phyloP scores from a whole-genome alignment of 441 rosid genomes.

The Francoa sonchifolia region DNA sequence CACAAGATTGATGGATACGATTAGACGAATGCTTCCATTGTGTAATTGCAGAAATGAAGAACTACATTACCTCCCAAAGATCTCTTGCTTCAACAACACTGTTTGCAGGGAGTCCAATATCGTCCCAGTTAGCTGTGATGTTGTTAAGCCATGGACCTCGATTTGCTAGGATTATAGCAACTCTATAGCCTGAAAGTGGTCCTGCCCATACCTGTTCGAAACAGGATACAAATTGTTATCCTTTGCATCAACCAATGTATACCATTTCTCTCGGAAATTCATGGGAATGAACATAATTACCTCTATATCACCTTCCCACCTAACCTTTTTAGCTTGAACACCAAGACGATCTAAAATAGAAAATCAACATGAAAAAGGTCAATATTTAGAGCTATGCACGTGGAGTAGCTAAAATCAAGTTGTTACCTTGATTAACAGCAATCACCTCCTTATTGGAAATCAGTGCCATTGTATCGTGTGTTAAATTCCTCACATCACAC shows the following conservation, averaged over 20 bases:
- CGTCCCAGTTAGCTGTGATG: slow-evolving; percentile 51
- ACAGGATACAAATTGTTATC: not conserved
- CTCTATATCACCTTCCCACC: slow-evolving; percentile 49
- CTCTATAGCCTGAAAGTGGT: slow-evolving; percentile 45
- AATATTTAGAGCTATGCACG: not conserved
- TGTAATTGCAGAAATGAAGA: not conserved
- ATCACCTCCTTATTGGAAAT: slow-evolving; percentile 50
- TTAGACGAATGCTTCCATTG: not conserved
- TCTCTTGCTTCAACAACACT: slow-evolving; percentile 53
- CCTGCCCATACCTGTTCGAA: slow-evolving; percentile 50
- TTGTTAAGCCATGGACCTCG: slow-evolving; percentile 26
- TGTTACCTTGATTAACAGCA: slow-evolving; percentile 55
- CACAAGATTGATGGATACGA: slow-evolving; percentile 5
- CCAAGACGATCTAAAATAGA: slow-evolving; percentile 45
- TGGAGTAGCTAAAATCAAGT: not conserved
- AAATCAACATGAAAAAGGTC: slow-evolving; percentile 3
- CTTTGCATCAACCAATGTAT: not conserved
- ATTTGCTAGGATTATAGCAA: slow-evolving; percentile 42
- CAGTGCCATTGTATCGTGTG: slow-evolving; percentile 42
- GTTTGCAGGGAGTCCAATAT: slow-evolving; percentile 36
- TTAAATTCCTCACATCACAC: slow-evolving; percentile 53
- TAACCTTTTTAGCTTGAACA: slow-evolving; percentile 59
- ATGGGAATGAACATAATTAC: slow-evolving; percentile 13
- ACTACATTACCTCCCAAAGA: slow-evolving; percentile 47
- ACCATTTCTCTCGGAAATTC: not conserved